These are phyloP conservation scores for Solanum hybrid DNA, from an alignment of 305 asterid genomes.

Conservation along the genomic window DNA sequence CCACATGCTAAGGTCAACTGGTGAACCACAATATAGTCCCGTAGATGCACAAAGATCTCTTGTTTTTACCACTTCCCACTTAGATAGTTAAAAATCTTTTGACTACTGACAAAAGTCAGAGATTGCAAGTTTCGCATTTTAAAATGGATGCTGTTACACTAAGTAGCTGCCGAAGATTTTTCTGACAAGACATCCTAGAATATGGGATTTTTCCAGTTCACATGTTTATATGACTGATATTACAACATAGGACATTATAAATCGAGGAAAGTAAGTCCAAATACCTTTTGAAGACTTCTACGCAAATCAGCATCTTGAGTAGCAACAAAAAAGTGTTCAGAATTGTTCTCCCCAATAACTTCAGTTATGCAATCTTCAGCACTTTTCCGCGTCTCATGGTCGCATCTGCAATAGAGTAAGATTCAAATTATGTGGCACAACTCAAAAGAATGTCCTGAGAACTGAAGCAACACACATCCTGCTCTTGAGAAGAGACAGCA, in stretches of 20 bases:
- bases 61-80: neutral
- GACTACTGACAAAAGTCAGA: neutral
- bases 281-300: constrained; percentile 65
- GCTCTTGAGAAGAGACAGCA: neutral
- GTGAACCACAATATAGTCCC: neutral
- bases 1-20: neutral
- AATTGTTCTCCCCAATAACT: constrained; percentile 65
- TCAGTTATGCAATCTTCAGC: constrained; percentile 64
- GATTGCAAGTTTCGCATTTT: neutral
- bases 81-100: neutral
- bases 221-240: neutral
- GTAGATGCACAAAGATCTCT: neutral
- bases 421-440: constrained; percentile 8
- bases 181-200: neutral
- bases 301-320: constrained; percentile 85
- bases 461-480: neutral
- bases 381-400: constrained; percentile 67
- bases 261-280: neutral
- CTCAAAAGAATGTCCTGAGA: neutral
- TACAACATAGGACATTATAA: neutral
- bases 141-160: neutral
- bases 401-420: constrained; percentile 47
- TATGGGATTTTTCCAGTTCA: neutral
- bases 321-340: constrained; percentile 82
- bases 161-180: neutral